These are phyloP conservation scores for Hymenoscyphus fructigenus DNA, from an alignment of 2,329 filamentous ascomycete genomes.

Conservation along the genomic window DNA sequence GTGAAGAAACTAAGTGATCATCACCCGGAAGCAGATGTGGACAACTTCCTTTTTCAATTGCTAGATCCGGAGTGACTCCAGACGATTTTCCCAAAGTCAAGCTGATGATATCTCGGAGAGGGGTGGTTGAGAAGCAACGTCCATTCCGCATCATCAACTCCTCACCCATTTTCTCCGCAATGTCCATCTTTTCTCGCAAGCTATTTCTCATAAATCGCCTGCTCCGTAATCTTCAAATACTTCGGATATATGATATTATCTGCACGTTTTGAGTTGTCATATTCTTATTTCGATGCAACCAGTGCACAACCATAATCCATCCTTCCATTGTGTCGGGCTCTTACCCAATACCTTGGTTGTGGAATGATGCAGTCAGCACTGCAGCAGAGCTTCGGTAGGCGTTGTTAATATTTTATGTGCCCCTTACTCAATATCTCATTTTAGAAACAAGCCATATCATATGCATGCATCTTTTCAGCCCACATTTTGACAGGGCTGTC, in stretches of 20 bases:
- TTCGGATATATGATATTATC: neutral
- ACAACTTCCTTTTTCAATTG: neutral
- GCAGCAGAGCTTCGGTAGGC: neutral
- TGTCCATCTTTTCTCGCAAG: constrained; percentile 2
- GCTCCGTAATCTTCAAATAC: neutral
- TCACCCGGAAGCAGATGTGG: neutral
- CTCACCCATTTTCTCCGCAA: neutral
- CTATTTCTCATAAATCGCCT: neutral
- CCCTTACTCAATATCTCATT: neutral
- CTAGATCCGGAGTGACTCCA: neutral
- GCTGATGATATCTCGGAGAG: neutral
- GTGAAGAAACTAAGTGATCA: neutral
- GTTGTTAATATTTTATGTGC: neutral
- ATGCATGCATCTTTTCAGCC: neutral
- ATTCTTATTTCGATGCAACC: neutral
- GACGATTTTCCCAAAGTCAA: neutral
- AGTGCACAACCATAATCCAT: neutral
- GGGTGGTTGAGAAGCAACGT: neutral
- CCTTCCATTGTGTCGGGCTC: neutral
- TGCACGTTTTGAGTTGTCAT: neutral
- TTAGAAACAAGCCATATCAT: constrained; percentile 1
- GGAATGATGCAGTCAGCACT: neutral
- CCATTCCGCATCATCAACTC: neutral
- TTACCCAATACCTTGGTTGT: neutral
- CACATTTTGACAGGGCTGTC: neutral